These are phyloP conservation scores for Kondoa subrosea DNA, from an alignment of 768 basidiomycete genomes.

Conservation along the genomic window DNA sequence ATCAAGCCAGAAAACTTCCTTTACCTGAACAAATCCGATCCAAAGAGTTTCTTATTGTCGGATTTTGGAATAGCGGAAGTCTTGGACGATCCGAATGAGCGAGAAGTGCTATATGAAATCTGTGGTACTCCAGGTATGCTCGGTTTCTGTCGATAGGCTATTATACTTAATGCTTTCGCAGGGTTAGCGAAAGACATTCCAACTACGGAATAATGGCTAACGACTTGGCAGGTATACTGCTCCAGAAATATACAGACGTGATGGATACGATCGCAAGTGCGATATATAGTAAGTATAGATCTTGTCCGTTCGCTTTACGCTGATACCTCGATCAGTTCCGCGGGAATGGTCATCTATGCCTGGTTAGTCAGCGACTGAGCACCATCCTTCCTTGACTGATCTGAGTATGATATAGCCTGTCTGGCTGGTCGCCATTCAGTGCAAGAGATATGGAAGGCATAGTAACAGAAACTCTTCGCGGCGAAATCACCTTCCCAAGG, in stretches of 20 bases:
- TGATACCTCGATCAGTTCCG: not conserved
- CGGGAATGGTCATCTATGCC: conserved; percentile 1
- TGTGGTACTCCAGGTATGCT: conserved; percentile 1
- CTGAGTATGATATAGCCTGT: not conserved
- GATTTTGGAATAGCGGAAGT: conserved; percentile 7
- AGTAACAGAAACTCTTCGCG: conserved; percentile 2
- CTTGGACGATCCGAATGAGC: not conserved
- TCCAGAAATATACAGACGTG: not conserved
- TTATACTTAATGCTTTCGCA: not conserved
- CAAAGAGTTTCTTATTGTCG: conserved; percentile 1
- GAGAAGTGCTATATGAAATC: not conserved
- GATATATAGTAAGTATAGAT: not conserved
- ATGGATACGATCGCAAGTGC: conserved; percentile 2
- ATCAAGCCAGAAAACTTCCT: conserved; percentile 10
- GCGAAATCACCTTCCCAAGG: not conserved
- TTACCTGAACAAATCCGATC: not conserved
- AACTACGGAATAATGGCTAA: too few species aligned
- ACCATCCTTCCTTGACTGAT: not conserved
- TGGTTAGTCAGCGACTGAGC: not conserved
- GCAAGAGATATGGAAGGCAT: not conserved
- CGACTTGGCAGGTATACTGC: not conserved
- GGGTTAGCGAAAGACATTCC: too few species aligned
- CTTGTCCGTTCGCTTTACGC: not conserved
- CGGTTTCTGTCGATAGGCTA: not conserved
- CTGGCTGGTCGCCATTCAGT: conserved; percentile 4